Percentiles rank a stretch among this genome's conserved stretches.
phyloP scores from a whole-genome alignment of 2,329 filamentous ascomycete genomes.

The Trichophyton simii region DNA sequence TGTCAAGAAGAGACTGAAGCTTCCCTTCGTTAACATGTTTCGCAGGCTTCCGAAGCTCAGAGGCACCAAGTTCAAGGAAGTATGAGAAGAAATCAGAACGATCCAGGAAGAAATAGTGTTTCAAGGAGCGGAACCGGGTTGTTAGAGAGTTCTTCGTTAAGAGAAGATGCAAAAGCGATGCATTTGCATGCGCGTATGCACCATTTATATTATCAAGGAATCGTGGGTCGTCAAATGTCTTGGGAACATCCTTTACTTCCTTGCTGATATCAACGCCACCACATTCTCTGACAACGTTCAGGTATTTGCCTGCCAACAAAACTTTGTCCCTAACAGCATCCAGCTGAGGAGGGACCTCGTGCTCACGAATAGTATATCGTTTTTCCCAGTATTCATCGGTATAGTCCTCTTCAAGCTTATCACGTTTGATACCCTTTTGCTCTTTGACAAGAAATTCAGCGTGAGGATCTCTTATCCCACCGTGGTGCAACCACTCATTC shows the following conservation, averaged over 20 bases:
- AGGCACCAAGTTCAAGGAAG: constrained; percentile 82
- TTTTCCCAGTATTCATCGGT: constrained; percentile 99
- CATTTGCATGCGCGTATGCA: constrained; percentile 90
- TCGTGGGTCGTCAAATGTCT: constrained; percentile 77
- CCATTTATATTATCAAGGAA: constrained; percentile 94
- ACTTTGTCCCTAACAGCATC: constrained; percentile 89
- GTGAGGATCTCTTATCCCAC: constrained; percentile 87
- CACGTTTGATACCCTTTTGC: constrained; percentile 84
- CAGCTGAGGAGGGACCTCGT: constrained; percentile 82
- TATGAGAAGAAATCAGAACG: constrained; percentile 97
- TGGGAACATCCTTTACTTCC: constrained; percentile 74
- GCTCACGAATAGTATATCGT: constrained; percentile 83
- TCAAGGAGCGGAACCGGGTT: constrained; percentile 73
- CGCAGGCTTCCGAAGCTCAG: constrained; percentile 80
- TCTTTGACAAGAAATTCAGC: constrained; percentile 91
- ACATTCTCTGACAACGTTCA: constrained; percentile 95
- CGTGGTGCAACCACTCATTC: constrained; percentile 96
- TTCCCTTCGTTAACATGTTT: constrained; percentile 84
- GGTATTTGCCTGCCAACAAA: constrained; percentile 86
- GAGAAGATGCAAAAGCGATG: constrained; percentile 78
- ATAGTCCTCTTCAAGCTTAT: constrained; percentile 87
- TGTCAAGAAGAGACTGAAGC: constrained; percentile 85
- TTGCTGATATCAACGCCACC: constrained; percentile 91
- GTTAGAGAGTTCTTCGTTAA: constrained; percentile 87
- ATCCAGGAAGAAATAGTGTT: constrained; percentile 98